Conservation (phyloP, 371 early-diverging fungal genomes). For the Mortierella sp. region DNA sequence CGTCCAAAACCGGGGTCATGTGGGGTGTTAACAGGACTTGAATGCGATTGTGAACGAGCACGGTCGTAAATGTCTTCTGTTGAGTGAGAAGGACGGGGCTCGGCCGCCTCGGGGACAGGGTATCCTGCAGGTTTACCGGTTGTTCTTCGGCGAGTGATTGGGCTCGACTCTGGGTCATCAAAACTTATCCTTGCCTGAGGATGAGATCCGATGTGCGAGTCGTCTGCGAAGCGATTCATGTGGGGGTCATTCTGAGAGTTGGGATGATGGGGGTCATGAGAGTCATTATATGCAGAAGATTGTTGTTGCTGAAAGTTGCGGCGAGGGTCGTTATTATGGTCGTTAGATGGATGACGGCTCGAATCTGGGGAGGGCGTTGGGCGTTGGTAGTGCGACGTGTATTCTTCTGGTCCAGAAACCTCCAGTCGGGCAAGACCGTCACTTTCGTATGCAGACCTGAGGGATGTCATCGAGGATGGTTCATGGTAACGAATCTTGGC, state of each 20-base stretch:
- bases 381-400: conserved; percentile 32
- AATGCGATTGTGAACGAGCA: no score
- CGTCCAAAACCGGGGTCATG: no score
- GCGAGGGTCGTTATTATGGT: conserved; percentile 10
- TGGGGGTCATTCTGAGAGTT: conserved; percentile 3
- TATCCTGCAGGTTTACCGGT: conserved; percentile 12
- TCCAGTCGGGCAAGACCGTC: conserved; percentile 15
- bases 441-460: conserved; percentile 27
- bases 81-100: conserved; percentile 29
- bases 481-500: conserved; percentile 76
- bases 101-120: background rate
- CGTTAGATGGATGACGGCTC: conserved; percentile 20
- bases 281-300: background rate
- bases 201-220: conserved; percentile 12
- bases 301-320: conserved; percentile 24
- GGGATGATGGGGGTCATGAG: conserved; percentile 4
- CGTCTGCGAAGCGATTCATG: conserved; percentile 15
- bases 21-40: no score
- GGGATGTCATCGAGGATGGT: conserved; percentile 20
- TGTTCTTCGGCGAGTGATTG: conserved; percentile 21
- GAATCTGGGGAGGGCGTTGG: conserved; percentile 48
- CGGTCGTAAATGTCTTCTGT: conserved; percentile 20
- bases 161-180: conserved; percentile 15
- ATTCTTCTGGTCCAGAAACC: conserved; percentile 18
- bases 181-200: conserved; percentile 26